These are phyloP conservation scores for Botrytis elliptica DNA, from an alignment of 2,329 filamentous ascomycete species.

Conservation along the genomic window DNA sequence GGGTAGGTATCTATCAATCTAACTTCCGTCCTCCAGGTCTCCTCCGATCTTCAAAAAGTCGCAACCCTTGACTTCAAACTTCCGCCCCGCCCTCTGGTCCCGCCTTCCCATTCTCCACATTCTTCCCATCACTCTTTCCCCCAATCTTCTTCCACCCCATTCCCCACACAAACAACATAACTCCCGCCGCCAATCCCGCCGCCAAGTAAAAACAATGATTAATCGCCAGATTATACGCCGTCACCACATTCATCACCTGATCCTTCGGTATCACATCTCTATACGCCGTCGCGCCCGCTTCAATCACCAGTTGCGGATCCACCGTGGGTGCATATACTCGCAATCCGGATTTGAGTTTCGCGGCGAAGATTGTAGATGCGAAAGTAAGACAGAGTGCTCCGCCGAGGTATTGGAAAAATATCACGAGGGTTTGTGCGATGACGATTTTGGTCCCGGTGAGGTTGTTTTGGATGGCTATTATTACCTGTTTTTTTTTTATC, in stretches of 20 bases:
- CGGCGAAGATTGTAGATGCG: conserved; percentile 38
- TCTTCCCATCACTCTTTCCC: too few species aligned
- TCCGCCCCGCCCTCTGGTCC: neutral
- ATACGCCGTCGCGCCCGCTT: conserved; percentile 44
- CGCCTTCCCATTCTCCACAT: neutral
- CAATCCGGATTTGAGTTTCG: conserved; percentile 36
- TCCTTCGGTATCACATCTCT: conserved; percentile 37
- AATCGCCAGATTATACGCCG: conserved; percentile 43
- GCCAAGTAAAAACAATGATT: neutral
- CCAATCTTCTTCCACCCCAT: neutral
- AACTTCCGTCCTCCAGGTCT: neutral
- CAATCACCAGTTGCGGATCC: conserved; percentile 40
- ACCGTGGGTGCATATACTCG: conserved; percentile 38
- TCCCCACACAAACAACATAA: neutral
- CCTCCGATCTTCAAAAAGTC: neutral
- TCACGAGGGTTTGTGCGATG: neutral
- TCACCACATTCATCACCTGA: conserved; percentile 42
- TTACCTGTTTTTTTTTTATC: neutral
- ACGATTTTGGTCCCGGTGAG: neutral
- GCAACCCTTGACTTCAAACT: neutral
- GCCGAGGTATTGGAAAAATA: conserved; percentile 1
- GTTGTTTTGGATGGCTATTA: neutral
- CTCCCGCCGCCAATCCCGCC: neutral
- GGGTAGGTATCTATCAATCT: too few species aligned
- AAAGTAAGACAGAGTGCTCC: conserved; percentile 35